A percentile compares a stretch with the other conserved stretches of the same genome.
These are phyloP conservation scores for Pseudonectria foliicola DNA, from an alignment of 2,329 filamentous ascomycete species.

Conservation along the genomic window DNA sequence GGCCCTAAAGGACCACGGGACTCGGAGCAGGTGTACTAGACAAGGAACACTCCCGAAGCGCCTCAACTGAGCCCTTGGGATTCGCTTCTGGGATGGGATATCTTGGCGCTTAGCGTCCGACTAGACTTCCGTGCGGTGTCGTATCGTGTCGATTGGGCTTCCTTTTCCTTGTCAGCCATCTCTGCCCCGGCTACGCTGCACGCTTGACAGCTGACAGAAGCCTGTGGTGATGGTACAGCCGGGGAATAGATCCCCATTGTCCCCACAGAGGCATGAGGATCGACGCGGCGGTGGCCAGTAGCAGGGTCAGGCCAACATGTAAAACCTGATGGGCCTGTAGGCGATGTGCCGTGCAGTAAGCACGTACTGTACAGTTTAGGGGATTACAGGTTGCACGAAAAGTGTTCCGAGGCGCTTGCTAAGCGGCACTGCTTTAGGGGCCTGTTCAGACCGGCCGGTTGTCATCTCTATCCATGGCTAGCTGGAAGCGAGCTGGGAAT, in stretches of 20 bases:
- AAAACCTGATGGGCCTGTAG: too few species aligned
- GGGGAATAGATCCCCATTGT: conserved; percentile 13
- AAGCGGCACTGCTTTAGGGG: too few species aligned
- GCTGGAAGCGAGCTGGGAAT: too few species aligned
- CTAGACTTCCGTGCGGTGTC: conserved; percentile 14
- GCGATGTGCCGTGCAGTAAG: too few species aligned
- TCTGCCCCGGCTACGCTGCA: conserved; percentile 1
- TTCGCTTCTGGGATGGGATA: conserved; percentile 5
- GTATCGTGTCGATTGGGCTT: conserved; percentile 9
- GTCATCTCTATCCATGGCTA: too few species aligned
- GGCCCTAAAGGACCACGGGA: conserved; percentile 12
- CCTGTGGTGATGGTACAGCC: conserved; percentile 12
- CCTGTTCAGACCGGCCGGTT: too few species aligned
- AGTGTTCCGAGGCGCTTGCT: too few species aligned
- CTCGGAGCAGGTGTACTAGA: not conserved
- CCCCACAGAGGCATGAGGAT: conserved; percentile 7
- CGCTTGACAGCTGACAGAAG: conserved; percentile 16
- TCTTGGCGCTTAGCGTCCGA: not conserved
- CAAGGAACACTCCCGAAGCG: not conserved
- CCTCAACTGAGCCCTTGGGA: conserved; percentile 19
- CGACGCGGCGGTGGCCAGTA: too few species aligned
- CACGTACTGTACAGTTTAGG: too few species aligned
- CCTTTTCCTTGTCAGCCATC: conserved; percentile 10
- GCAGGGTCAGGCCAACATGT: too few species aligned
- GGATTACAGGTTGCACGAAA: too few species aligned